Conservation (phyloP, 2,329 filamentous ascomycete genomes). For the Fusarium luffae region DNA sequence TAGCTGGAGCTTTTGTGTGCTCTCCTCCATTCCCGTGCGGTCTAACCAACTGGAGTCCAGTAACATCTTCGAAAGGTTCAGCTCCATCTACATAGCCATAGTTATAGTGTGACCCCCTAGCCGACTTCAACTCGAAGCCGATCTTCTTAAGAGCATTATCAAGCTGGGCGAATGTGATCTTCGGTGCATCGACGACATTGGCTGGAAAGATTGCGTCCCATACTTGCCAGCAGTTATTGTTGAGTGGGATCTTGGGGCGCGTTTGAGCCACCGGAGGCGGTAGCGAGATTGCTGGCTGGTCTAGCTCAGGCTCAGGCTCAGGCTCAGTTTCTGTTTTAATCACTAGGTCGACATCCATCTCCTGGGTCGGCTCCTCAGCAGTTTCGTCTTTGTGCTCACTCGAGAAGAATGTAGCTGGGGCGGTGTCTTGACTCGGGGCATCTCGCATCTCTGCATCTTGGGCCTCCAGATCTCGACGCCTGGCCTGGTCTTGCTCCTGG, state of each 20-base stretch:
- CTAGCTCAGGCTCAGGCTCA: background rate
- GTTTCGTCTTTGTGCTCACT: background rate
- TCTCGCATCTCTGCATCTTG: background rate
- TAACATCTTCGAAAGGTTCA: background rate
- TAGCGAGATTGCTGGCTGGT: background rate
- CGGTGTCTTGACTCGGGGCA: background rate
- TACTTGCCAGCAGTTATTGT: constrained; percentile 27
- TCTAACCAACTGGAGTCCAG: background rate
- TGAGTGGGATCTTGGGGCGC: constrained; percentile 6
- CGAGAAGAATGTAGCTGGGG: background rate
- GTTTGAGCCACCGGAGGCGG: constrained; percentile 15
- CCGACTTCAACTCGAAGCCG: background rate
- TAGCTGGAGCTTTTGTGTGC: background rate
- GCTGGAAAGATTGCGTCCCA: background rate
- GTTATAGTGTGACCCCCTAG: background rate
- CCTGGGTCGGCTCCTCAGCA: background rate
- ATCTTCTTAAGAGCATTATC: background rate
- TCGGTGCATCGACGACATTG: background rate
- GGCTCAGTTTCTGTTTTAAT: background rate
- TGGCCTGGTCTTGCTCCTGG: background rate
- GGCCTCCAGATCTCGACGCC: background rate
- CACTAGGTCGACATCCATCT: background rate
- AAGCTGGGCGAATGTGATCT: background rate
- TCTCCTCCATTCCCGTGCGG: background rate
- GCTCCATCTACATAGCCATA: background rate